Evolutionary conservation across 116 monocot species (phyloP), one percentile per base, ranked within the genome.

Genomic region (Dioscorea cayenensis): DNA sequence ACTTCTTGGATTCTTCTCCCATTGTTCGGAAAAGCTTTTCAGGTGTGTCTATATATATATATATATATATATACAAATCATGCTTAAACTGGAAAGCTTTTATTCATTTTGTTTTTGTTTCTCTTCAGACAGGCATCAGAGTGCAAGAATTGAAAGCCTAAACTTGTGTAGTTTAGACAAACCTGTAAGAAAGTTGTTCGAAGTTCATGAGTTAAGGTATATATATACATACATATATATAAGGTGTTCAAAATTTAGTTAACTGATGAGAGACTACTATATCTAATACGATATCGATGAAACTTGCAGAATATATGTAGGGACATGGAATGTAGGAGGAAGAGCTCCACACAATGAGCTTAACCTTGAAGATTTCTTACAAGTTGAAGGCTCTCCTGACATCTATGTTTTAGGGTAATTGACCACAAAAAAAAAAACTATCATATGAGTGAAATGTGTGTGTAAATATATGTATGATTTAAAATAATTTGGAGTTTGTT

Each of bases 291-390:
- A 38, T 9, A 38, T 9, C 1, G 25, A 43, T 43, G 7, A 1
- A 21, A 70, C 29, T 71, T 80, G 74, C 83, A 99, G 94, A 80
- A 77, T 99, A 52, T 94, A 89, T 74, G 89, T 91, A 25, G 90
- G 76, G 60, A 97, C 94, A 52, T 97, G 97, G 97, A 97, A 97
- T 85, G 90, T 93, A 58, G 97, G 90, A 19, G 96, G 96, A 21
- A 90, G 73, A 65, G 18, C 92, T 68, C 96, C 96, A 29, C 71
- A 83, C 73, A 79, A 73, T 69, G 73, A 77, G 55, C 71, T 92
- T 67, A 86, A 92, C 75, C 82, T 96, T 19, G 86, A 84, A 72
- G 86, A 90, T 68, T 90, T 96, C 66, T 73, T 96, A 14, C 87
- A 88, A 77, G 83, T 90, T 29, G 90, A 88, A 84, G 90, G 82